Conservation (phyloP, 2,329 filamentous ascomycete genomes). For the Trichophyton rubrum region DNA sequence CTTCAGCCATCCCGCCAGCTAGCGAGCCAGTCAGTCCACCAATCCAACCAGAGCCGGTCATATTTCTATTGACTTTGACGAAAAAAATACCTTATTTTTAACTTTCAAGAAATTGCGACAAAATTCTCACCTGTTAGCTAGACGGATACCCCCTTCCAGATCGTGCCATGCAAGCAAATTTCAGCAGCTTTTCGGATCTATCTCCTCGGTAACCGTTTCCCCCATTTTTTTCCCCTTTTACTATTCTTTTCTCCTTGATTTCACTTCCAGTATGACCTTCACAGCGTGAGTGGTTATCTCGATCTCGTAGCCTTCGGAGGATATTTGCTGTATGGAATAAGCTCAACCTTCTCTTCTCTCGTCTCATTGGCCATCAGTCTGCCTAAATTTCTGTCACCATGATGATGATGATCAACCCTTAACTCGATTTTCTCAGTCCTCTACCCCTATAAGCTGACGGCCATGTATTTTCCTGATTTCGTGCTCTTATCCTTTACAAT, state of each 20-base stretch:
- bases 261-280: background rate
- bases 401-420: background rate
- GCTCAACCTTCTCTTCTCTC: background rate
- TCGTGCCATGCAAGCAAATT: background rate
- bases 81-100: background rate
- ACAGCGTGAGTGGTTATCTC: background rate
- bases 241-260: background rate
- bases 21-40: background rate
- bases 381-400: background rate
- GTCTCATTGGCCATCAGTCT: background rate
- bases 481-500: background rate
- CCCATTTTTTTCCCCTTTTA: background rate
- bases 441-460: background rate
- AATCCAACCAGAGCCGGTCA: background rate
- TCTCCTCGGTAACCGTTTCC: background rate
- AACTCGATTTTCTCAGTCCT: background rate
- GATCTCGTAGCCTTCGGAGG: background rate
- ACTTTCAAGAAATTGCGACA: background rate
- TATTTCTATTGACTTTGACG: background rate
- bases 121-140: background rate
- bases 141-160: conserved; percentile 1
- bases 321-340: background rate
- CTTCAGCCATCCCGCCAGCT: background rate
- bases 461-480: background rate
- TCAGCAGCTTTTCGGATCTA: conserved; percentile 2